Evolutionary conservation across 75 land plant species (phyloP), one percentile per base, ranked within the genome.

Genomic region (Picea glauca): DNA sequence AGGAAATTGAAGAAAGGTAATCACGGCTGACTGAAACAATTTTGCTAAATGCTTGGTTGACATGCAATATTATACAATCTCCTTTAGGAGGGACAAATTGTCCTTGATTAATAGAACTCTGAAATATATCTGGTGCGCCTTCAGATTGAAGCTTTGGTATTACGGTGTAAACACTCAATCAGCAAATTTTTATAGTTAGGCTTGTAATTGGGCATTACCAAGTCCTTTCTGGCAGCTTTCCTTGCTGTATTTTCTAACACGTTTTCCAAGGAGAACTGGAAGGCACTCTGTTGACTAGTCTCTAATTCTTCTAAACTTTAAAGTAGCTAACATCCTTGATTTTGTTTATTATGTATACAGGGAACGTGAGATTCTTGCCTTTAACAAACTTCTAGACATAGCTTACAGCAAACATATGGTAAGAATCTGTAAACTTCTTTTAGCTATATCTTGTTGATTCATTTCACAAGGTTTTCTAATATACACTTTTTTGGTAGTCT

Each of bases 351-450:
- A 15, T 31, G 60, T 50, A 18, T 87, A 31, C 70, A 96, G 99
- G 88, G 90, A 87, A 35, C 87, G 90, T 58, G 95, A 91, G 78
- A 80, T 67, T 21, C 84, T 83, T 81, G 99, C 91, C 21, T 74
- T 94, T 79, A 82, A 84, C 70, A 89, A 91, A 79, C 91, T 94
- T 80, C 85, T 91, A 17, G 88, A 74, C 58, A 88, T 83, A 87
- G 95, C 99, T 20, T 93, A 90, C 78, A 84, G 80, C 17, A 88
- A 84, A 72, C 88, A 89, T 56, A 84, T 86, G 96, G 96, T 93
- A 85, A 88, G 64, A 30, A 30, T 31, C 26, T 32, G 38, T 20
- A 32, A 17, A 7, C 14, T 33, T 81, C 13, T 50, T 81, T 70
- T 50, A 75, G 26, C 18, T 31, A 30, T 31, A 57, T 75, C 13